Evolutionary conservation across 371 early-diverging fungal genomes (phyloP).

Genomic region (Smittium culicis): DNA sequence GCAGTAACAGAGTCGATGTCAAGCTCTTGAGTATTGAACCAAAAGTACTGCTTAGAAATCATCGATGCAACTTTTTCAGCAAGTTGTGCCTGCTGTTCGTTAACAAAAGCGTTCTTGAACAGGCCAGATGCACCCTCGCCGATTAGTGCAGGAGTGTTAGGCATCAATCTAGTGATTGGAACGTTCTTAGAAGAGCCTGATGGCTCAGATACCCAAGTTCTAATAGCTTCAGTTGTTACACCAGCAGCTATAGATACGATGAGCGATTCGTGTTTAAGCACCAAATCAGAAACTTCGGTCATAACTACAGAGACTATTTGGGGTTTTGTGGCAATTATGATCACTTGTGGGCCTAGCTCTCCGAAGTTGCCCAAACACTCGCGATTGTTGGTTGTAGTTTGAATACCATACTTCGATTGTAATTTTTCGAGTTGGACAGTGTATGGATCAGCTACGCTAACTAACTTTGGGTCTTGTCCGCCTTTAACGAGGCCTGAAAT

Average conservation of each 20-base stretch:
- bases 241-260: conserved; percentile 85
- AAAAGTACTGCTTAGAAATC: conserved; percentile 58
- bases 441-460: conserved; percentile 72
- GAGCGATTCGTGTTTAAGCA: conserved; percentile 38
- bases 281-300: conserved; percentile 32
- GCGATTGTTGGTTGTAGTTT: conserved; percentile 8
- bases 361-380: conserved; percentile 6
- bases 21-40: conserved; percentile 60
- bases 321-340: conserved; percentile 83
- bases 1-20: conserved; percentile 76
- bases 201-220: conserved; percentile 43
- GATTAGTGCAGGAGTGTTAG: conserved; percentile 84
- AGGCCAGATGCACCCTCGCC: conserved; percentile 78
- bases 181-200: conserved; percentile 23
- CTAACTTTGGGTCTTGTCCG: conserved; percentile 48
- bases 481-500: conserved; percentile 66
- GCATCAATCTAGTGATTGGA: conserved; percentile 76
- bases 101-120: conserved; percentile 49
- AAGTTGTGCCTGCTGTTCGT: conserved; percentile 40
- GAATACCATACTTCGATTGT: conserved; percentile 37
- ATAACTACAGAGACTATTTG: conserved; percentile 65
- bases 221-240: conserved; percentile 55
- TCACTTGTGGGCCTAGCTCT: conserved; percentile 37
- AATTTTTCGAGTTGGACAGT: conserved; percentile 49
- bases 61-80: conserved; percentile 51